A percentile compares a stretch with the other conserved stretches of the same genome.
phyloP scores from a whole-genome alignment of 176 grass and related monocot species.

The Pontederia paniculata region DNA sequence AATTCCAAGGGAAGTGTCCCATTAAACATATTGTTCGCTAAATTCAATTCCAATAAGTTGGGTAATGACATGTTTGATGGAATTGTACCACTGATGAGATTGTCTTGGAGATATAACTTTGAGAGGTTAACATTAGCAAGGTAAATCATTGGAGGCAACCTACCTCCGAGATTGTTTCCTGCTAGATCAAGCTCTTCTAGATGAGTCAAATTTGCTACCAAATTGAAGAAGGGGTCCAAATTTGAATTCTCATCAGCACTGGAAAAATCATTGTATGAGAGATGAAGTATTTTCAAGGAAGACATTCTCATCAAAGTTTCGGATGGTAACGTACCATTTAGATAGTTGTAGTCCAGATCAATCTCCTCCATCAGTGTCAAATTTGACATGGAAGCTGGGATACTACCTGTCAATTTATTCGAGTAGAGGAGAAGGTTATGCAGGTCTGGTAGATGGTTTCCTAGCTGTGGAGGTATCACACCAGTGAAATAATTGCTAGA shows the following conservation, averaged over 20 bases:
- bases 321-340: slow-evolving; percentile 14
- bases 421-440: slow-evolving; percentile 15
- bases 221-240: slow-evolving; percentile 10
- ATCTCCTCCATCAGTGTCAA: slow-evolving; percentile 12
- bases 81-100: slow-evolving; percentile 10
- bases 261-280: slow-evolving; percentile 18
- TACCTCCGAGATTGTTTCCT: slow-evolving; percentile 12
- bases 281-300: slow-evolving; percentile 13
- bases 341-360: slow-evolving; percentile 14
- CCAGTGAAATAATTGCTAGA: slow-evolving; percentile 12
- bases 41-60: slow-evolving; percentile 4
- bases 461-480: slow-evolving; percentile 16
- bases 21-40: slow-evolving; percentile 19
- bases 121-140: slow-evolving; percentile 12
- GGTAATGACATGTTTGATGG: slow-evolving; percentile 3
- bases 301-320: slow-evolving; percentile 8
- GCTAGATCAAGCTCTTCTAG: slow-evolving; percentile 17
- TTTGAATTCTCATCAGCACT: slow-evolving; percentile 18
- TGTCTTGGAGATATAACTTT: slow-evolving; percentile 5
- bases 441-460: slow-evolving; percentile 13
- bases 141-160: slow-evolving; percentile 2
- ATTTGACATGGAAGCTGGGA: slow-evolving; percentile 13
- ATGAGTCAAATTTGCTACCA: slow-evolving; percentile 12
- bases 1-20: slow-evolving; percentile 15
- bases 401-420: slow-evolving; percentile 6